Evolutionary conservation across 2,329 filamentous ascomycete species (phyloP).

Genomic region (Penicillium palitans): DNA sequence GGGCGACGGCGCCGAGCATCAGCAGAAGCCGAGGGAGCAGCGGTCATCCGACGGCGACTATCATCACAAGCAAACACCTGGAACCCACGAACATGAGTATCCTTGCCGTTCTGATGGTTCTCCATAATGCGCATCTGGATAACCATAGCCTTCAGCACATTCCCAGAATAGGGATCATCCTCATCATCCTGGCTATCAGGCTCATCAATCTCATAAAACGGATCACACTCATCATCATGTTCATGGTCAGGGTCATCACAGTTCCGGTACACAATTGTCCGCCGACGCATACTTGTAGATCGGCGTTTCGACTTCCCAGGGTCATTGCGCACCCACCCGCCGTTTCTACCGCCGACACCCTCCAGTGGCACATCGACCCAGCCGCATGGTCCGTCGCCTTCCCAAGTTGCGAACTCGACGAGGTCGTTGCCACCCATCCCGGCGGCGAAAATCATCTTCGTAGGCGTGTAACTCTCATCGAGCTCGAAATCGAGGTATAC

Average conservation of each 20-base stretch:
- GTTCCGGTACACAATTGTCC: conserved; percentile 18
- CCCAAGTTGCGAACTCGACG: conserved; percentile 80
- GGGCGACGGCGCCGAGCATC: conserved; percentile 32
- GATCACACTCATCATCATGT: conserved; percentile 19
- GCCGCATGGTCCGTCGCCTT: conserved; percentile 74
- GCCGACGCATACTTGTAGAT: conserved; percentile 13
- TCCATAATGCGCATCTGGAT: conserved; percentile 88
- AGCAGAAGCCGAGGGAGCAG: conserved; percentile 37
- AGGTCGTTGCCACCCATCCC: conserved; percentile 91
- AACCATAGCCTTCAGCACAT: conserved; percentile 81
- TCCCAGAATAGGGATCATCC: conserved; percentile 56
- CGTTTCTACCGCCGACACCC: conserved; percentile 56
- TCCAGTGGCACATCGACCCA: conserved; percentile 84
- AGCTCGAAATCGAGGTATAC: conserved; percentile 79
- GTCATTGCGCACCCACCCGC: conserved; percentile 31
- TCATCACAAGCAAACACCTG: conserved; percentile 71
- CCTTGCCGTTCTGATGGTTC: conserved; percentile 98
- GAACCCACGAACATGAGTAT: conserved; percentile 92
- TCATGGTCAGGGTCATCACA: conserved; percentile 14
- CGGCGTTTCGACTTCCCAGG: conserved; percentile 17
- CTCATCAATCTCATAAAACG: conserved; percentile 31
- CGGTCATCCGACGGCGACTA: conserved; percentile 32
- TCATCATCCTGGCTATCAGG: conserved; percentile 31
- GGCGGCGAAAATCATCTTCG: conserved; percentile 82
- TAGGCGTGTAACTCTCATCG: conserved; percentile 96